phyloP scores from a whole-genome alignment of 2,329 filamentous ascomycete genomes.

The Phialophora expanda region DNA sequence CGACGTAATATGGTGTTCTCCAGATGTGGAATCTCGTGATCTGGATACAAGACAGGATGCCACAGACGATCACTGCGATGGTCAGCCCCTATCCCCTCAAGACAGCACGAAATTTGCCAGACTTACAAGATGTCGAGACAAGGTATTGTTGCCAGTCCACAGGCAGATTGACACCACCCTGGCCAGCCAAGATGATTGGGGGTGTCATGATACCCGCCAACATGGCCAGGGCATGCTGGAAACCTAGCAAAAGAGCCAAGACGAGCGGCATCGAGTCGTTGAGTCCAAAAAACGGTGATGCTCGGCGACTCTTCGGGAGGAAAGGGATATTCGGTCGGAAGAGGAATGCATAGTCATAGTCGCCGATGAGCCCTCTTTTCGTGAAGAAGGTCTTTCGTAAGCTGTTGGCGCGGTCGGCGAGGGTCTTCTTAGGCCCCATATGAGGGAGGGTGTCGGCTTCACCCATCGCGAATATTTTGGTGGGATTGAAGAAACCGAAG shows the following conservation, averaged over 20 bases:
- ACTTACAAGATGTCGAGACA: conserved; percentile 63
- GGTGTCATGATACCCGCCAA: conserved; percentile 66
- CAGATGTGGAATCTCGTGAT: conserved; percentile 69
- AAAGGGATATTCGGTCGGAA: conserved; percentile 85
- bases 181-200: conserved; percentile 65
- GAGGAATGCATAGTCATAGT: conserved; percentile 88
- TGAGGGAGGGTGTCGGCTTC: conserved; percentile 52
- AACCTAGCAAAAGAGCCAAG: conserved; percentile 68
- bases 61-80: conserved; percentile 63
- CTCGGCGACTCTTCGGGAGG: conserved; percentile 65
- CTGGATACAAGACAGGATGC: conserved; percentile 68
- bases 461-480: conserved; percentile 26
- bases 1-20: conserved; percentile 66
- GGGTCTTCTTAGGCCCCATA: conserved; percentile 45
- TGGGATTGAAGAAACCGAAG: background rate
- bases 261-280: conserved; percentile 71
- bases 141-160: conserved; percentile 65
- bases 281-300: conserved; percentile 73
- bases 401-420: conserved; percentile 44
- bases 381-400: conserved; percentile 49
- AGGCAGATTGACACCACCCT: conserved; percentile 63
- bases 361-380: conserved; percentile 74
- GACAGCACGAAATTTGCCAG: background rate
- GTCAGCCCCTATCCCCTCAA: background rate
- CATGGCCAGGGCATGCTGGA: conserved; percentile 74